phyloP scores from a whole-genome alignment of 345 rosid species.

The Psidium friedrichsthalianum region DNA sequence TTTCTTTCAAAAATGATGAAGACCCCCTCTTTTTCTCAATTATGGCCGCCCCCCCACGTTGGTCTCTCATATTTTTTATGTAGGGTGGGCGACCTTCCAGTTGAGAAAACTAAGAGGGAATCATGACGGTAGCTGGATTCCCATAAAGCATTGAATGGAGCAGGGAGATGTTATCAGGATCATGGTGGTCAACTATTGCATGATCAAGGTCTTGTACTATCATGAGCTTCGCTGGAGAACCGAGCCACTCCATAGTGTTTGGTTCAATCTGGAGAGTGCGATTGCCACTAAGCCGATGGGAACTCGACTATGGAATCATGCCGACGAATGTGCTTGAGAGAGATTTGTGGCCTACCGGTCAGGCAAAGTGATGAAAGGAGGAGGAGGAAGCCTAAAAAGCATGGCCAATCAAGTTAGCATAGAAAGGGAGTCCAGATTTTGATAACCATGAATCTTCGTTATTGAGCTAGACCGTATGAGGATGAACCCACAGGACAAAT shows the following conservation, averaged over 20 bases:
- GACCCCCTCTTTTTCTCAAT: conserved; percentile 86
- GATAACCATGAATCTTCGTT: no score
- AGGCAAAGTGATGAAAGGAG: not conserved
- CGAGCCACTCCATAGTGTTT: conserved; percentile 58
- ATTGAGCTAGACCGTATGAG: no score
- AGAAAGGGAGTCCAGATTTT: no score
- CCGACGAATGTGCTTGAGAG: not conserved
- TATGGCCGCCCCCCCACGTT: no score
- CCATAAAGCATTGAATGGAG: conserved; percentile 89
- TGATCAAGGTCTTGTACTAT: conserved; percentile 96
- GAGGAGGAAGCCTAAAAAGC: no score
- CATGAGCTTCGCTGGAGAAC: conserved; percentile 67
- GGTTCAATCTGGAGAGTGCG: not conserved
- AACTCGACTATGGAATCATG: not conserved
- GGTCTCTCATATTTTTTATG: conserved; percentile 54
- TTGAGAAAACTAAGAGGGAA: conserved; percentile 85
- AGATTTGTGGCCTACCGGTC: not conserved
- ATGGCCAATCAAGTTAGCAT: no score
- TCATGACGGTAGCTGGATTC: conserved; percentile 66
- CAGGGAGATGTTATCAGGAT: conserved; percentile 65
- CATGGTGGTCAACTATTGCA: conserved; percentile 98
- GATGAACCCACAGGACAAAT: no score
- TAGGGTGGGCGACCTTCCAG: conserved; percentile 87
- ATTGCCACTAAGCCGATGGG: not conserved
- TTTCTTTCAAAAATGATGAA: no score